Conservation (phyloP, 305 asterid genomes). For the Solanum chacoense region DNA sequence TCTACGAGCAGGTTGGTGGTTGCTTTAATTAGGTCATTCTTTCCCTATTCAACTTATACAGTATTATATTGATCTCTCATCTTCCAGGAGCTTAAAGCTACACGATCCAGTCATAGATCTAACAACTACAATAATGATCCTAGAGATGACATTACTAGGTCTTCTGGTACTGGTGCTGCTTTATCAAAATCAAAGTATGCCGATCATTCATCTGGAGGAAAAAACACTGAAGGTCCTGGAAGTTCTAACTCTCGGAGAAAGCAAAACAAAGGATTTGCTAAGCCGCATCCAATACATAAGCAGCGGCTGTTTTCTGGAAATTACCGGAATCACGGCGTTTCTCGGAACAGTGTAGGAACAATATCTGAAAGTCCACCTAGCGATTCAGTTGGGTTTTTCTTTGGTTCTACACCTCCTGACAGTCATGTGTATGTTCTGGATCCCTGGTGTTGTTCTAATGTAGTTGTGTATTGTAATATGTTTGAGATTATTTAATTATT, state of each 20-base stretch:
- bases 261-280: conserved; percentile 47
- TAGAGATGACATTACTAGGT: conserved; percentile 40
- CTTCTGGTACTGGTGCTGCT: conserved; percentile 26
- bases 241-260: conserved; percentile 46
- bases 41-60: neutral
- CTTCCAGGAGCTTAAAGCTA: conserved; percentile 60
- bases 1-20: conserved; percentile 73
- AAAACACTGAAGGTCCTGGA: conserved; percentile 33
- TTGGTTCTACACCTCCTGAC: conserved; percentile 92
- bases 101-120: conserved; percentile 32
- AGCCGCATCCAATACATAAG: conserved; percentile 40
- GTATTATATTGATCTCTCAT: conserved; percentile 1
- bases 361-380: conserved; percentile 78
- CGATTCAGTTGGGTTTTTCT: conserved; percentile 86
- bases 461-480: neutral
- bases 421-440: conserved; percentile 49
- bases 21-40: conserved; percentile 9
- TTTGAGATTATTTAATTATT: neutral
- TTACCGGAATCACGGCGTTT: conserved; percentile 42
- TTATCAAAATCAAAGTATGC: conserved; percentile 23
- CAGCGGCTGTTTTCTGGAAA: conserved; percentile 64
- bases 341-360: conserved; percentile 30
- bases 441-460: neutral
- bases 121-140: conserved; percentile 27
- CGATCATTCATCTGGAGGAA: conserved; percentile 43